Percentiles rank a stretch among this genome's conserved stretches.
These are phyloP conservation scores for Trichoderma asperelloides DNA, from an alignment of 495 filamentous ascomycete species.

Conservation along the genomic window DNA sequence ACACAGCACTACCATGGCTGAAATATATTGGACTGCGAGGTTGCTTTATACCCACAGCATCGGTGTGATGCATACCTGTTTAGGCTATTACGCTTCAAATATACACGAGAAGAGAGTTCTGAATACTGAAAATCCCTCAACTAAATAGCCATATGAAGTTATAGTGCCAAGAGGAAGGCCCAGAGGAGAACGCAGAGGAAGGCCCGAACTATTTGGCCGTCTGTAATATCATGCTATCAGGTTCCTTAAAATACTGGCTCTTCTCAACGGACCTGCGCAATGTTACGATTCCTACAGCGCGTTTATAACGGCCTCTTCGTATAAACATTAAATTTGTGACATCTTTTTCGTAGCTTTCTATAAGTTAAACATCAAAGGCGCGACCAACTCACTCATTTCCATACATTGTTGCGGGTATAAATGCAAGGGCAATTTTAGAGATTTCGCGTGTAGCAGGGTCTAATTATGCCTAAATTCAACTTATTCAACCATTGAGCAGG, in stretches of 20 bases:
- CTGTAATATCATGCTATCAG: not conserved
- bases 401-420: not conserved
- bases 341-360: not conserved
- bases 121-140: not conserved
- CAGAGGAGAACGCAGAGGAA: no score
- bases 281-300: no score
- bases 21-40: not conserved
- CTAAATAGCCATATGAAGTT: not conserved
- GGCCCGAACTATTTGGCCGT: not conserved
- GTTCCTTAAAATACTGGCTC: not conserved
- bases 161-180: not conserved
- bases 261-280: not conserved
- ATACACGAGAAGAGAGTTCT: not conserved
- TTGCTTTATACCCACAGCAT: not conserved
- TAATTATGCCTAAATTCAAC: not conserved
- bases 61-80: not conserved
- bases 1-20: not conserved
- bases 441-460: not conserved
- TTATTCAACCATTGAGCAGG: not conserved
- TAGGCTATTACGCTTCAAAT: not conserved
- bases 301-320: not conserved
- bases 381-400: not conserved
- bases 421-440: not conserved
- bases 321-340: not conserved
- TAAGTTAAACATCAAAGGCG: not conserved